Base-by-base conservation (phyloP, 139 green algal genomes). In the Volvox africanus region DNA sequence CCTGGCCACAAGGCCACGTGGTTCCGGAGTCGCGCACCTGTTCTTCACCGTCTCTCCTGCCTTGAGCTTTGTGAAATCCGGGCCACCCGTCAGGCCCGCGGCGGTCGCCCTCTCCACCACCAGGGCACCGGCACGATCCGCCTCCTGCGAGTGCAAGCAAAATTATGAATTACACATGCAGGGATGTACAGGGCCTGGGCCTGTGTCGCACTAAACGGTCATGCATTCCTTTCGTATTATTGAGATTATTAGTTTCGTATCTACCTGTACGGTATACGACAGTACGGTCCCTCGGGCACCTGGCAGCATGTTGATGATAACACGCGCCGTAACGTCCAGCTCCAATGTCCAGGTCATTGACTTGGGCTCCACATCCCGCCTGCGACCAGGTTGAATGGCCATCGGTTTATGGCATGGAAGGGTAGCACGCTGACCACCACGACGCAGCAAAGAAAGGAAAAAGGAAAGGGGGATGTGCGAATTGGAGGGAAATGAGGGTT, bases 271-370 rank as follows among this genome's bases (percentile, higher is more conserved):
- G 35, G 76, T 91, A 61, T 91, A 91, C 24, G 76, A 33, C 55
- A 90, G 33, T 9, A 22, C 24, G 30, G 33, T 0, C 0, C 18
- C 32, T 14, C 11, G n/a, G 37, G 6, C 32, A 12, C 28, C 85
- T 26, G 87, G 87, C 61, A 91, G 76, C 61, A 33, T 26, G 61
- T 6, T 80, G 33, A 86, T 82, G 21, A 79, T 21, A 3, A 86
- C 61, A 18, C 87, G 87, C 2, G 24, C 87, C 18, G 61, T 69
- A 0, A 86, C 6, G 87, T 91, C 87, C 76, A 91, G 76, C 33
- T 91, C 76, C 33, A 91, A 77, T 0, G 87, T 91, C 87, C 87
- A 91, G 44, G 32, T 86, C 33, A 91, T 67, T 0, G 0, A 6
- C 76, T 9, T n/a, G 24, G n/a, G 76, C 36, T 81, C 75, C 32